A percentile compares a stretch with the other conserved stretches of the same genome.
These are phyloP conservation scores for Ploettnerulaceae sp. DNA, from an alignment of 2,329 filamentous ascomycete genomes.

Conservation along the genomic window DNA sequence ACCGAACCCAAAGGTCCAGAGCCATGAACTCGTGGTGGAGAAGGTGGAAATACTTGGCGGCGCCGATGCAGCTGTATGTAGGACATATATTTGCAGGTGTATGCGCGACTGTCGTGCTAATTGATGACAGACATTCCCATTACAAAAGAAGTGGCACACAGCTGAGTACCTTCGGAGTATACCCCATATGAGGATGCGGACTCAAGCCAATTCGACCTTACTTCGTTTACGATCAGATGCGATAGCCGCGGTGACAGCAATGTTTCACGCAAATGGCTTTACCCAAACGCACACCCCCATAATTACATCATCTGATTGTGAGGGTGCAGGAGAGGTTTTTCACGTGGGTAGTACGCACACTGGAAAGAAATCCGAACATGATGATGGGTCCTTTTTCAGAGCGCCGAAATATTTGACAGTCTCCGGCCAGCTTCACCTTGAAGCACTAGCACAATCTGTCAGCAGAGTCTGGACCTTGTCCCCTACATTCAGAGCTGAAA, in stretches of 20 bases:
- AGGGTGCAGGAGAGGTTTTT: slow-evolving; percentile 94
- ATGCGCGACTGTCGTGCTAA: slow-evolving; percentile 17
- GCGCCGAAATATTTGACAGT: slow-evolving; percentile 92
- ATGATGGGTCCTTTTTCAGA: slow-evolving; percentile 65
- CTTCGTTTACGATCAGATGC: slow-evolving; percentile 79
- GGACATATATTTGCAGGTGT: slow-evolving; percentile 6
- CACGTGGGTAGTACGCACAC: slow-evolving; percentile 44
- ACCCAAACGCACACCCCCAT: slow-evolving; percentile 87
- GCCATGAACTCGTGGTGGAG: slow-evolving; percentile 74
- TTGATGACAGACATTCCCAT: slow-evolving; percentile 67
- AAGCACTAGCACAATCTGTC: slow-evolving; percentile 82
- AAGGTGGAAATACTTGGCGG: slow-evolving; percentile 66
- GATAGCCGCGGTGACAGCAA: slow-evolving; percentile 66
- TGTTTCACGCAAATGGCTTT: slow-evolving; percentile 68
- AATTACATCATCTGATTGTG: slow-evolving; percentile 94
- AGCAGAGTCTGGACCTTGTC: slow-evolving; percentile 92
- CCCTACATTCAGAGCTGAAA: slow-evolving; percentile 89
- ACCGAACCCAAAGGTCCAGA: slow-evolving; percentile 60
- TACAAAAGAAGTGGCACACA: slow-evolving; percentile 95
- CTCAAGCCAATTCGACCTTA: slow-evolving; percentile 74
- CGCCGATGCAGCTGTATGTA: slow-evolving; percentile 71
- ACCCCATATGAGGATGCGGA: slow-evolving; percentile 79
- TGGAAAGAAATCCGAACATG: slow-evolving; percentile 28
- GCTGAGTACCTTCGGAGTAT: slow-evolving; percentile 83
- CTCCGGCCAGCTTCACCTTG: slow-evolving; percentile 88